Evolutionary conservation across 345 rosid species (phyloP), one percentile per base, ranked within the genome.

Genomic region (Jatropha curcas): DNA sequence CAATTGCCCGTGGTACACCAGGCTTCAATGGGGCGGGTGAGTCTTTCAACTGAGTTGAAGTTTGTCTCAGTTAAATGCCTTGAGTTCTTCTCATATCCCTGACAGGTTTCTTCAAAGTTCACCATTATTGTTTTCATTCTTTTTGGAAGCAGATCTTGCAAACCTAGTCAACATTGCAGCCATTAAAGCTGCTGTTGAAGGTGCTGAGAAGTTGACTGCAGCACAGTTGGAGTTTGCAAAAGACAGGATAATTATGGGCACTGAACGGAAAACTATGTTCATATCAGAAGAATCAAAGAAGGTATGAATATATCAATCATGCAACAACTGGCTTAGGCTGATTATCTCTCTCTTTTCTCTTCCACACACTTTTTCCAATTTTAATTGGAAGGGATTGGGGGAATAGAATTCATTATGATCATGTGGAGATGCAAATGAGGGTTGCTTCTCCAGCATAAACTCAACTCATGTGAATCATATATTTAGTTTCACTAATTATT

Each of bases 21-120:
- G 99, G 99, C 68, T 95, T 95, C 76, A 95, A 95, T 80, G 99
- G 99, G 67, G 99, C 98, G 72, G 99, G 98, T 95, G 71, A 80
- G 70, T 52, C 60, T 51, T 71, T 59, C 43, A 66, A 45, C 25
- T 55, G 59, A 59, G 61, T 37, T 13, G 46, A n/a, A n/a, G 34
- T 63, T 39, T 59, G 39, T 34, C 43, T 74, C 16, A 25, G 17
- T 28, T 22, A 12, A n/a, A 22, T 22, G 3, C 8, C 70, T 30
- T 30, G 52, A 20, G 65, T 60, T 30, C 57, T 55, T 50, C 14
- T 53, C n/a, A n/a, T 16, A 46, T 53, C 39, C 4, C 43, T 31
- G 1, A 16, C 53, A 41, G 55, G 56, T 41, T 70, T 24, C n/a
- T n/a, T 71, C 25, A 22, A 8, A 68, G 35, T 52, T 69, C 4